Base-by-base conservation (phyloP, 2,329 filamentous ascomycete genomes). In the Colletotrichum sp. region DNA sequence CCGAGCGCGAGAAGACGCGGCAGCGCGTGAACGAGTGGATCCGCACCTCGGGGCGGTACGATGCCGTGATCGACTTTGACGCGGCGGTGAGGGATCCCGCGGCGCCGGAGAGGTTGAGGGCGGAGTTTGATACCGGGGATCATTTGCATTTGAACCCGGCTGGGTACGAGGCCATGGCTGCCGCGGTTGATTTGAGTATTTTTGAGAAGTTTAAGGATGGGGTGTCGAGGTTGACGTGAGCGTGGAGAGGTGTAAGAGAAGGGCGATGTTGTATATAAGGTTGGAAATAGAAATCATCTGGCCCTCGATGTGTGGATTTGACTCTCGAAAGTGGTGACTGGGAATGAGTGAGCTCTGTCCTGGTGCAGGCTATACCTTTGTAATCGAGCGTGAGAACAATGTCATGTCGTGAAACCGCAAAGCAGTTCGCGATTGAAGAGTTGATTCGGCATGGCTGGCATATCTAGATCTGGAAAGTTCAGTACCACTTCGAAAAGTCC, bases 61-160 rank as follows among this genome's bases (percentile, higher is more conserved):
- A 93, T 78, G 89, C 86, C 0, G 88, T 93, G 2, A 81, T 93
- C 15, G 92, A 94, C 80, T 93, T 94, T 79, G 92, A 93, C 79
- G 83, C 80, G 30, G 84, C 89, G 2, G 81, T 93, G 26, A 83
- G 89, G 52, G 88, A 93, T 80, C 84, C 85, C 5, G 81, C 81
- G 44, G 87, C 89, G 36, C 63, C 84, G 76, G 55, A 89, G 80
- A 83, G 83, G 80, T 79, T 92, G 80, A 81, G 82, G 32, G 68
- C 32, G 8, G 77, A 79, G 75, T 92, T 87, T 78, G 87, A 93
- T 77, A 88, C 85, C 3, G 92, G 92, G 0, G 92, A 93, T 81
- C 90, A 91, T 79, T 80, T 94, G 78, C 92, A 94, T 84, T 85
- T 90, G 4, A 92, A 89, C 79, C 86, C 87, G 3, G 81, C 78